A percentile compares a stretch with the other conserved stretches of the same genome.
These are phyloP conservation scores for Dendrostoma leiphaemia DNA, from an alignment of 2,329 filamentous ascomycete genomes.

Conservation along the genomic window DNA sequence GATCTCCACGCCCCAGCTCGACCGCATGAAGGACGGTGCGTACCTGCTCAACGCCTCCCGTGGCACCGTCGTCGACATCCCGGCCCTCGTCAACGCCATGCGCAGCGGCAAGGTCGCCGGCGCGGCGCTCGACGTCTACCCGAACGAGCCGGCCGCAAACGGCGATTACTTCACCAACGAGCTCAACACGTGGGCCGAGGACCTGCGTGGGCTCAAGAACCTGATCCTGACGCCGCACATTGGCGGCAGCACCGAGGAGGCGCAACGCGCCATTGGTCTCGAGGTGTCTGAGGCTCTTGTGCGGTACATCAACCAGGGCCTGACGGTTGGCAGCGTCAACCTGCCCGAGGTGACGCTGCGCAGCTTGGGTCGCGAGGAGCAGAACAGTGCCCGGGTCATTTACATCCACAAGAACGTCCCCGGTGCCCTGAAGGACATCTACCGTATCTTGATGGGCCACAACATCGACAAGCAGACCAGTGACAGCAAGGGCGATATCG, in stretches of 20 bases:
- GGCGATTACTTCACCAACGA: slow-evolving; percentile 89
- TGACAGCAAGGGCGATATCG: slow-evolving; percentile 89
- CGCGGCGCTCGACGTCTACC: slow-evolving; percentile 95
- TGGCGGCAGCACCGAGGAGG: slow-evolving; percentile 95
- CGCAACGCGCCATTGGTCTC: slow-evolving; percentile 90
- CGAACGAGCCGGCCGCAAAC: slow-evolving; percentile 88
- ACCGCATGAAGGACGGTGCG: slow-evolving; percentile 86
- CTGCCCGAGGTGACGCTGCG: slow-evolving; percentile 92
- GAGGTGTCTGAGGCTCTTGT: slow-evolving; percentile 88
- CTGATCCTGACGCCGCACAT: slow-evolving; percentile 96
- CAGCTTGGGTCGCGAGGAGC: slow-evolving; percentile 85
- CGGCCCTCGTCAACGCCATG: slow-evolving; percentile 85
- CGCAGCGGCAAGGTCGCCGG: slow-evolving; percentile 84
- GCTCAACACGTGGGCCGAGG: slow-evolving; percentile 81
- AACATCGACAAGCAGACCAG: slow-evolving; percentile 99
- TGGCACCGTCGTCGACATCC: slow-evolving; percentile 91
- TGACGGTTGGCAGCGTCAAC: slow-evolving; percentile 90
- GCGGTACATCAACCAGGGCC: slow-evolving; percentile 93
- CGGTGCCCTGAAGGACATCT: slow-evolving; percentile 91
- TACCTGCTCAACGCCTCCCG: slow-evolving; percentile 97
- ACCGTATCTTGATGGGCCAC: slow-evolving; percentile 90
- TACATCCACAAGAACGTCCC: slow-evolving; percentile 97
- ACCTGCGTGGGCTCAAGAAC: slow-evolving; percentile 83
- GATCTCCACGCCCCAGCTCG: slow-evolving; percentile 77
- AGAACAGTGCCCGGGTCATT: slow-evolving; percentile 85